Evolutionary conservation across 148 eudicot genomes (phyloP), one percentile per base, ranked within the genome.

Genomic region (Camellia sinensis): DNA sequence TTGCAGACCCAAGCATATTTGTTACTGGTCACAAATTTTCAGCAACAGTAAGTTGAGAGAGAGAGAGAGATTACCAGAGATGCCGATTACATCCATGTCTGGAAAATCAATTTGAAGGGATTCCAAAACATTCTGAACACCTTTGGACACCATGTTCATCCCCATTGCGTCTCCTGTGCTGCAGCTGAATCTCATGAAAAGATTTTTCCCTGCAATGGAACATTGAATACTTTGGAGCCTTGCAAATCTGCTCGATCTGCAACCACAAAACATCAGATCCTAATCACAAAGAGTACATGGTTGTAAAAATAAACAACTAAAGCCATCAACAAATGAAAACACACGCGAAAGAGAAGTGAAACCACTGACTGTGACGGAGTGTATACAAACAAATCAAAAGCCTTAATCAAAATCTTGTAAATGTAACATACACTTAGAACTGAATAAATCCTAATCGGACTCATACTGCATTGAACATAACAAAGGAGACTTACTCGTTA

Each of bases 121-220:
- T 2, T 67, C 70, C 21, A 67, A 12, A 29, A 67, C n/a, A 9
- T 67, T 67, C 17, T 67, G 45, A 29, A 67, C 70, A 67, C 70
- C 70, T 40, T 40, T 67, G 70, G 70, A 67, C 44, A 67, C 70
- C 70, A 67, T 40, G 70, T 67, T 67, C 70, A 67, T 67, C 46
- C 70, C 70, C 70, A 67, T 67, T 12, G 70, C 70, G n/a, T 67
- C 70, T 2, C 70, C 70, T 40, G 70, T 67, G 46, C 70, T 67
- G 70, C 70, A 67, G 17, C 44, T 29, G 13, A 67, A 67, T 37
- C 70, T 67, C 70, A 29, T 40, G 46, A 7, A 67, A 3, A 67
- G 70, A 67, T 67, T 67, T 37, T 67, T 67, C 70, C 70, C 70
- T 3, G 70, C 70, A 37, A 67, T 67, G 4, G 70, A 37, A 17